Evolutionary conservation across 495 filamentous ascomycete genomes (phyloP).

Genomic region (Xylaria acuta): DNA sequence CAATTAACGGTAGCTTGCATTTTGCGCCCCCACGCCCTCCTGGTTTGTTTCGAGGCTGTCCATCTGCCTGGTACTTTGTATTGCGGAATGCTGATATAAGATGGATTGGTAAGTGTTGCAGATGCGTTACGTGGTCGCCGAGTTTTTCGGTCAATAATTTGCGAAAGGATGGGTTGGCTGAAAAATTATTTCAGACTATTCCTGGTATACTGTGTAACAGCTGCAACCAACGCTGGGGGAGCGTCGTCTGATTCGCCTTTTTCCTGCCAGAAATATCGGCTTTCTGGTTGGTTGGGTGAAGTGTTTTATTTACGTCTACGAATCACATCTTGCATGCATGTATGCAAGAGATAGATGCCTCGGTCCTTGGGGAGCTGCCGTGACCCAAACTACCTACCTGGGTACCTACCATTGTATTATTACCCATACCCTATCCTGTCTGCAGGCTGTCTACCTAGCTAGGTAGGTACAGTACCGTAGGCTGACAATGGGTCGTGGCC

Average conservation of each 20-base stretch:
- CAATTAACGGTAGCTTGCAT: neutral
- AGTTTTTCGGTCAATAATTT: constrained; percentile 25
- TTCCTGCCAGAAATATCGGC: neutral
- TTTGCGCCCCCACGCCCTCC: constrained; percentile 4
- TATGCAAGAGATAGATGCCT: neutral
- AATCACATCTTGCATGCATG: constrained; percentile 24
- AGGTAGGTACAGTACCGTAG: neutral
- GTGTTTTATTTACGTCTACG: constrained; percentile 22
- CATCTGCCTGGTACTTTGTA: constrained; percentile 15
- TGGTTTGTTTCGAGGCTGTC: constrained; percentile 14
- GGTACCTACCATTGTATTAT: constrained; percentile 18
- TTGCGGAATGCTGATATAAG: constrained; percentile 17
- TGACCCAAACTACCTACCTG: constrained; percentile 7
- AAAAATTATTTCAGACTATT: constrained; percentile 12
- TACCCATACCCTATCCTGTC: constrained; percentile 1
- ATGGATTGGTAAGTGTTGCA: constrained; percentile 16
- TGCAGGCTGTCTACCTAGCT: constrained; percentile 12
- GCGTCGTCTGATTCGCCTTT: constrained; percentile 17
- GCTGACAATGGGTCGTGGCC: constrained; percentile 7
- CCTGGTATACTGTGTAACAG: neutral
- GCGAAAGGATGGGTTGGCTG: constrained; percentile 21
- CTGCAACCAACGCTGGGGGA: neutral
- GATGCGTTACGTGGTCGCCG: constrained; percentile 24
- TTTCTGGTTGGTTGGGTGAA: constrained; percentile 27
- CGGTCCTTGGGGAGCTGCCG: neutral